Base-by-base conservation (phyloP, 2,329 filamentous ascomycete genomes). In the Gliomastix tumulicola region DNA sequence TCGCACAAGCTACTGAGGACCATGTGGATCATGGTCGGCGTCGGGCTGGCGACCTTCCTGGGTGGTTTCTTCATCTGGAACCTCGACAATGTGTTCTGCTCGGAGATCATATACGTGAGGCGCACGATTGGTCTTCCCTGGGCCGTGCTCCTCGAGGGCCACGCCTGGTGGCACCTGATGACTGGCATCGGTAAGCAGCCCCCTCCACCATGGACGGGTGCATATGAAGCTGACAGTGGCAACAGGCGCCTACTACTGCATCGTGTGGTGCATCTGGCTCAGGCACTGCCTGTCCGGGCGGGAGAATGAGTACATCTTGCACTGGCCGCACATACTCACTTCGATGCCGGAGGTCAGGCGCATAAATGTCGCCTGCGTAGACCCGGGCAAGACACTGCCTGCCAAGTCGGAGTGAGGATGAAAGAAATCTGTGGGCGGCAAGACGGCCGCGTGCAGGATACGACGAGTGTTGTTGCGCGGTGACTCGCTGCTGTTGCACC, bases 201-300 rank as follows among this genome's bases (percentile, higher is more conserved):
- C 17, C n/a, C n/a, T n/a, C n/a, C n/a, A n/a, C n/a, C n/a, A n/a
- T n/a, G n/a, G n/a, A n/a, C n/a, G n/a, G n/a, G n/a, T n/a, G n/a
- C n/a, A n/a, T n/a, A n/a, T n/a, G n/a, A n/a, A n/a, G n/a, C 37
- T 32, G 35, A 22, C 30, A 54, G 49, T 52, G 38, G 49, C 51
- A 54, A 49, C n/a, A 22, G 22, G 39, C 55, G 86, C 86, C 13
- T 94, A 94, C 57, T 84, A 82, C 53, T 88, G 90, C 54, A 87
- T 94, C 47, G 67, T 79, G 12, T 94, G 87, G 86, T 82, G 85
- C 4, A 79, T 89, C 19, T 90, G 85, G 82, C 69, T 92, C 15
- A 76, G 85, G 28, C 79, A 83, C 43, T 88, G 84, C 48, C 63
- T 92, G 34, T 85, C 88, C 43, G 76, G 79, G 4, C 71, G 71